Percentiles rank a stretch among this genome's conserved stretches.
Evolutionary conservation across 164 flowering plant genomes (phyloP).

Genomic region (Tinospora cordifolia): DNA sequence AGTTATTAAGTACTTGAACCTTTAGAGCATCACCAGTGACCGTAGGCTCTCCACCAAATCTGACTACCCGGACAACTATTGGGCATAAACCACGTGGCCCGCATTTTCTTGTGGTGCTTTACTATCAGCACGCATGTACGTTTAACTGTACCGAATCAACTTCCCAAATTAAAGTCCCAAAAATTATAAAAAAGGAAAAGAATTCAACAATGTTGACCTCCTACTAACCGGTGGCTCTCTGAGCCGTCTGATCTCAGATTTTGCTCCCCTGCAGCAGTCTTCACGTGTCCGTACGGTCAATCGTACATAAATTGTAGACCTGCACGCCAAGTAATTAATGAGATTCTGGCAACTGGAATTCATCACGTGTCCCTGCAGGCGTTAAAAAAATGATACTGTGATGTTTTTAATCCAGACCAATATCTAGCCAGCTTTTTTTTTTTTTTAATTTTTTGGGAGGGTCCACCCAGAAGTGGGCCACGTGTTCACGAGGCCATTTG

Average conservation of each 20-base stretch:
- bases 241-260: not conserved
- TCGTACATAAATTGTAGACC: not conserved
- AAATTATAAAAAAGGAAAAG: not conserved
- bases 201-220: not conserved
- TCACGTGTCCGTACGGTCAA: conserved; percentile 1
- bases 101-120: too few relatives aligned
- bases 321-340: not conserved
- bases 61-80: too few relatives aligned
- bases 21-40: too few relatives aligned
- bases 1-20: too few relatives aligned
- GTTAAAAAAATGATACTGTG: not conserved
- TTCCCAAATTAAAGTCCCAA: not conserved
- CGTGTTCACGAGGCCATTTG: not conserved
- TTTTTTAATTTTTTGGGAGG: too few relatives aligned
- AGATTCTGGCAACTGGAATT: not conserved
- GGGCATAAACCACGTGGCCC: too few relatives aligned
- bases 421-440: too few relatives aligned
- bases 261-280: not conserved
- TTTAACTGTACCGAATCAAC: not conserved
- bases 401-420: not conserved
- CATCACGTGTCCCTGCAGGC: not conserved
- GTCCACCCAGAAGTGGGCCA: not conserved
- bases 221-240: not conserved
- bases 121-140: too few relatives aligned
- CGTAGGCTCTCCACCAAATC: too few relatives aligned